Evolutionary conservation across 2,329 filamentous ascomycete genomes (phyloP), one percentile per base, ranked within the genome.

Genomic region (Colletotrichum simmondsii): DNA sequence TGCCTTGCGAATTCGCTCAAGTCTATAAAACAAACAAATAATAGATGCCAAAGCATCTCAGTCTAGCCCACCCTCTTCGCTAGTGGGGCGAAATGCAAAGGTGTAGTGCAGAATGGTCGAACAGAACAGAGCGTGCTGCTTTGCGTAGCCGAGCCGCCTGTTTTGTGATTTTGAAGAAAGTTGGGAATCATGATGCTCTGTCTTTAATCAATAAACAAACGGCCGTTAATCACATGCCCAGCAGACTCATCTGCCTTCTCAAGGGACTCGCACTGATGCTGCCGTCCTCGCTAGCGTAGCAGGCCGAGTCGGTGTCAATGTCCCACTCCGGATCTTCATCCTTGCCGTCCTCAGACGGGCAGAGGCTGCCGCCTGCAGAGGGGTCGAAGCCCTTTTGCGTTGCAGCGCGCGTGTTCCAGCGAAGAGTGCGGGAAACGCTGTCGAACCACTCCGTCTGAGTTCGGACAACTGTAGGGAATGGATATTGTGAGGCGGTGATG

Each of bases 361-460:
- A 73, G 6, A 71, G 62, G 58, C 78, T 79, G 81, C 85, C 78
- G 42, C 77, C 77, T 56, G 76, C 75, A 28, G 77, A 76, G 64
- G 86, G 82, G 68, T 93, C 92, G 87, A 97, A 99, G 3, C 91
- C 94, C 83, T 98, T 98, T 83, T 99, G 97, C 67, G 93, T 92
- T 5, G 96, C 95, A 5, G 95, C 95, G 58, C 97, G 90, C 30
- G 94, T 96, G 84, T 99, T 99, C 97, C 97, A 99, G 75, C 95
- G 90, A 72, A 99, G 87, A 4, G 96, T 98, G 73, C 96, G 91
- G 65, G 94, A 95, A 61, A 99, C 95, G 79, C 94, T 97, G 82
- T 98, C 94, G 80, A 99, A 98, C 97, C 97, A 99, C 82, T 99
- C 97, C 1, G 93, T 94, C 74, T 92, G 92, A 75, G 93, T 94